Conservation (phyloP, 805 yeast genomes). For the Candida insectalens region DNA sequence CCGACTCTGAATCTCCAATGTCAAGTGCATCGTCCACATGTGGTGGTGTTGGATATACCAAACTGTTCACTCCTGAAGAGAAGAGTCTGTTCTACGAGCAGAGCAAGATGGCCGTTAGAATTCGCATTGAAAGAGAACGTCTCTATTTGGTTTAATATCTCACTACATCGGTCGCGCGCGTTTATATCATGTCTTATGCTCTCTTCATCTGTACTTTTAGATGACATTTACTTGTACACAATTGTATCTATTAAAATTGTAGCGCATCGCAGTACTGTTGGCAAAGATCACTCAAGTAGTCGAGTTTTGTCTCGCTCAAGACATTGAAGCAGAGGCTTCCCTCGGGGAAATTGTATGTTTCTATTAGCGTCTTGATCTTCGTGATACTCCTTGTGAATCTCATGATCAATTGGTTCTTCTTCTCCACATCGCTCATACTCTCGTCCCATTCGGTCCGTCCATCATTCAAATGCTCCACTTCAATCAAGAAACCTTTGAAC, state of each 20-base stretch:
- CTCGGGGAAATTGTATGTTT: slow-evolving; percentile 24
- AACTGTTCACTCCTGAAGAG: slow-evolving; percentile 17
- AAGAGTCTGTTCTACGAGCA: slow-evolving; percentile 20
- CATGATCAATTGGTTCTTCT: slow-evolving; percentile 17
- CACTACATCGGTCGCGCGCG: background rate
- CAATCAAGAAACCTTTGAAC: slow-evolving; percentile 61
- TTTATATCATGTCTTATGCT: background rate
- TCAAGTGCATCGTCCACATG: slow-evolving; percentile 5
- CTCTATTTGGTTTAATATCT: slow-evolving; percentile 1
- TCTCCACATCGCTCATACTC: slow-evolving; percentile 8
- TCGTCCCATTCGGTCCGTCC: slow-evolving; percentile 7
- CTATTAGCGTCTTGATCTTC: slow-evolving; percentile 24
- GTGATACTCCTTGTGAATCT: slow-evolving; percentile 24
- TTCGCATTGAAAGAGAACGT: slow-evolving; percentile 26
- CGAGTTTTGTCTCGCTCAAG: slow-evolving; percentile 26
- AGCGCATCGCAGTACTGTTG: slow-evolving; percentile 31
- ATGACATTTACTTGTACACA: background rate
- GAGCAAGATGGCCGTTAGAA: slow-evolving; percentile 24
- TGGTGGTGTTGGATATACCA: slow-evolving; percentile 5
- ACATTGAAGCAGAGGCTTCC: slow-evolving; percentile 29
- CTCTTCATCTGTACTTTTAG: background rate
- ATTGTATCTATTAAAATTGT: slow-evolving; percentile 24
- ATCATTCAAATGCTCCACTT: slow-evolving; percentile 35
- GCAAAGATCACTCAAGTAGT: slow-evolving; percentile 27
- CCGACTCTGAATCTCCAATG: slow-evolving; percentile 5